These are phyloP conservation scores for Phlyctochytrium planicorne DNA, from an alignment of 192 early-diverging fungal genomes.

Conservation along the genomic window DNA sequence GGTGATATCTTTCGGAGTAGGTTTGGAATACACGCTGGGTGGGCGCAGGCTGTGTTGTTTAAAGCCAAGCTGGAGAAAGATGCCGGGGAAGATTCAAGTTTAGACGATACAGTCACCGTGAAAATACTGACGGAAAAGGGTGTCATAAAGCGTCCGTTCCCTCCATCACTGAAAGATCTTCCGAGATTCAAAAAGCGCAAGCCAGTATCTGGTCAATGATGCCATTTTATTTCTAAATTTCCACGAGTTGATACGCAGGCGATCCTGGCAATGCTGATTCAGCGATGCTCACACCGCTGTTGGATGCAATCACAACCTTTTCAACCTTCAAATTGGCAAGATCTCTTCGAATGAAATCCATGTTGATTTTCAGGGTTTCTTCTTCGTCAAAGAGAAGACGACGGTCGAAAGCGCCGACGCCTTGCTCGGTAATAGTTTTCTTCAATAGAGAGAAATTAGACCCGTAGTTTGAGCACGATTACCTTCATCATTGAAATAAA, in stretches of 20 bases:
- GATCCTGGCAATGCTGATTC: no score
- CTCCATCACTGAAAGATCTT: background rate
- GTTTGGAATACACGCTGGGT: constrained; percentile 46
- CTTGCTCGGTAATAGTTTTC: constrained; percentile 69
- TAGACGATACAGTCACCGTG: background rate
- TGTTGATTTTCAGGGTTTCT: constrained; percentile 59
- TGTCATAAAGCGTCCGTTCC: constrained; percentile 2
- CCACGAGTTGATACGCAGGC: background rate
- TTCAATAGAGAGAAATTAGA: constrained; percentile 1
- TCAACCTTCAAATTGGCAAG: constrained; percentile 37
- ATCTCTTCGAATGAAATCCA: constrained; percentile 47
- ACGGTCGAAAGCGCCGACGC: constrained; percentile 75
- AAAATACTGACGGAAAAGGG: background rate
- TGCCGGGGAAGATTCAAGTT: background rate
- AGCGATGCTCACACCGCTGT: background rate
- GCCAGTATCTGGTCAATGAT: background rate
- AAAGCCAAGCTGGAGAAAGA: constrained; percentile 13
- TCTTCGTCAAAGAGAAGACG: constrained; percentile 80
- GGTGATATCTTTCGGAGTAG: constrained; percentile 43
- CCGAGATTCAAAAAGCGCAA: background rate
- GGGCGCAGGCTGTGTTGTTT: constrained; percentile 23
- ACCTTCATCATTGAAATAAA: constrained; percentile 88
- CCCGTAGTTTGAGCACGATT: background rate
- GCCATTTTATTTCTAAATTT: constrained; percentile 2
- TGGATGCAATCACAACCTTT: constrained; percentile 31